Base-by-base conservation (phyloP, 371 early-diverging fungal species). In the Globomyces sp. region DNA sequence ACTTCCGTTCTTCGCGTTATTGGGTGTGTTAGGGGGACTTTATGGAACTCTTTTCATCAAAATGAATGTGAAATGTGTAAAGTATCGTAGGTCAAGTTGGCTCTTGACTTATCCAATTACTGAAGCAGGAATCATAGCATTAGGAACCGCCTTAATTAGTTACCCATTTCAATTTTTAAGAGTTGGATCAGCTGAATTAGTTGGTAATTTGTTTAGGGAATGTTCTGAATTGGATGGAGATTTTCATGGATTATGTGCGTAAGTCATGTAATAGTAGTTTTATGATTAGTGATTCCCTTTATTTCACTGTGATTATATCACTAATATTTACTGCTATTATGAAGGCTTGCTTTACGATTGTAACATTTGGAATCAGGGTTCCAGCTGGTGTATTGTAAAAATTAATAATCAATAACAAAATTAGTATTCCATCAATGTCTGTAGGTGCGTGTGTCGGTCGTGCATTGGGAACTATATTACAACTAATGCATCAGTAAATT, bases 371-470 rank as follows among this genome's bases (percentile, higher is more conserved):
- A 10, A 72, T 73, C 39, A 43, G 57, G 40, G 84, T 95, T 2
- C 99, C 99, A 4, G 94, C 93, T 37, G 97, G 99, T 47, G 47
- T 24, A 24, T 24, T 24, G 24, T 24, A 24, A 24, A 11, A 9
- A 8, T 4, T 55, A 39, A 39, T 39, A 39, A 55, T 39, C 13
- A 1, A 2, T 55, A 55, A 40, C 55, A 6, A 40, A 34, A 90
- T 94, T 1, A 96, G 96, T 76, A 84, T 96, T 10, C 98, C 98
- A 0, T 87, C 91, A 24, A 90, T 98, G 85, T 93, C 92, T 9
- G 84, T 95, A 42, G 99, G 99, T 10, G 98, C 98, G 0, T 80
- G 87, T 44, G 88, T 92, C 64, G 99, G 99, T 1, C 84, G 99
- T 40, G 88, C 92, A 65, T 74, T 96, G 36, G 99, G 98, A 36